Evolutionary conservation across 2,329 filamentous ascomycete genomes (phyloP).

Genomic region (Fusarium haematococcum): DNA sequence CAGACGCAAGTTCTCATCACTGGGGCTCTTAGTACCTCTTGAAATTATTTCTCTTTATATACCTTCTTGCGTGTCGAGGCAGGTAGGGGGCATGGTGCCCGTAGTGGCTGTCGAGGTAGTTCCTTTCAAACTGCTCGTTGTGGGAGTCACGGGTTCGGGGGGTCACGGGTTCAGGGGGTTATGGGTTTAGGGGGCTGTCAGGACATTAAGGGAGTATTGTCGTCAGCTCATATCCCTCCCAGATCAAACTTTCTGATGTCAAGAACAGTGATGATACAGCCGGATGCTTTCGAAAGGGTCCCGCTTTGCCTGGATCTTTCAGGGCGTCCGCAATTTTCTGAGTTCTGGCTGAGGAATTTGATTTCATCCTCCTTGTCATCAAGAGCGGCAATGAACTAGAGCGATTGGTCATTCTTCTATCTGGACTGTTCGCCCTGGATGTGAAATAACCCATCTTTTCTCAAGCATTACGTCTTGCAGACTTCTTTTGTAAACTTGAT

Average conservation of each 20-base stretch:
- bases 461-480: background rate
- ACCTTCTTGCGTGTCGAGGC: background rate
- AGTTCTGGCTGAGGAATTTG: background rate
- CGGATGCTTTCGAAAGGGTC: background rate
- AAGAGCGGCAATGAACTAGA: background rate
- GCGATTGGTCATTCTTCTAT: background rate
- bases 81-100: background rate
- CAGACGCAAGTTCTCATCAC: background rate
- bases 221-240: background rate
- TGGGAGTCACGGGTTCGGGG: background rate
- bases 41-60: background rate
- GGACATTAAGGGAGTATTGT: background rate
- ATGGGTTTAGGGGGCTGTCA: background rate
- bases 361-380: background rate
- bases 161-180: background rate
- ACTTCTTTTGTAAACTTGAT: background rate
- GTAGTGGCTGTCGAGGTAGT: background rate
- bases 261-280: background rate
- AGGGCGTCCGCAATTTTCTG: background rate
- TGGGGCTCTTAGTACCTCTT: background rate
- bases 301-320: background rate
- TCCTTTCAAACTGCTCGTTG: background rate
- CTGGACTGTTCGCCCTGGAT: background rate
- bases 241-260: background rate
- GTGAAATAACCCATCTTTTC: background rate